phyloP scores from a whole-genome alignment of 371 early-diverging fungal species.

The Apophysomyces trapeziformis region DNA sequence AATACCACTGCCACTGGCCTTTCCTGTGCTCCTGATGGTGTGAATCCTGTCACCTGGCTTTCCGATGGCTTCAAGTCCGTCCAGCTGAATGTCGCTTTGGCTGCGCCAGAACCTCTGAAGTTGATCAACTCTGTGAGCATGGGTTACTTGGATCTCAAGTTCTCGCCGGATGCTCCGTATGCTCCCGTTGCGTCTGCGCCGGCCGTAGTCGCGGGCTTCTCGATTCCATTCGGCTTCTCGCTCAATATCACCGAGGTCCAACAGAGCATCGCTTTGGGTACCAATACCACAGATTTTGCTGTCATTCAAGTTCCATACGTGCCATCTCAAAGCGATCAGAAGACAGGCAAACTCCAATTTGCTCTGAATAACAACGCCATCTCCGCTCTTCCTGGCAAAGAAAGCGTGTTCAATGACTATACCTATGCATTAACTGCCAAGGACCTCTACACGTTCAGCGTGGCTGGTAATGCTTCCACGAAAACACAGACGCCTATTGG shows the following conservation, averaged over 20 bases:
- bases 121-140: conserved; percentile 57
- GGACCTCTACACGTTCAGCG: conserved; percentile 47
- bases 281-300: conserved; percentile 47
- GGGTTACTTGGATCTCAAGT: conserved; percentile 55
- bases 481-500: conserved; percentile 65
- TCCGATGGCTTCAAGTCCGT: conserved; percentile 53
- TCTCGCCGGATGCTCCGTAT: conserved; percentile 48
- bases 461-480: conserved; percentile 56
- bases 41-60: conserved; percentile 55
- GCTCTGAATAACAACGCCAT: conserved; percentile 32
- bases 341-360: conserved; percentile 49
- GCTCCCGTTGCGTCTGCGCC: conserved; percentile 48
- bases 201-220: conserved; percentile 50
- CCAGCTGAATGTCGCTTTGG: conserved; percentile 49
- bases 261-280: conserved; percentile 47
- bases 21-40: conserved; percentile 56
- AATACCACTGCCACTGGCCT: conserved; percentile 55
- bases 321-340: conserved; percentile 47
- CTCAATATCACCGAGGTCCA: conserved; percentile 52
- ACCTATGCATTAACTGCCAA: conserved; percentile 53
- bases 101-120: conserved; percentile 38
- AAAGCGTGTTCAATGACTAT: conserved; percentile 51
- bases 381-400: conserved; percentile 42
- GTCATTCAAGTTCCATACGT: conserved; percentile 42
- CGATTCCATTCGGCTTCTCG: conserved; percentile 58